Percentiles rank a stretch among this genome's conserved stretches.
These are phyloP conservation scores for Epichloe uncinata DNA, from an alignment of 2,329 filamentous ascomycete species.

Conservation along the genomic window DNA sequence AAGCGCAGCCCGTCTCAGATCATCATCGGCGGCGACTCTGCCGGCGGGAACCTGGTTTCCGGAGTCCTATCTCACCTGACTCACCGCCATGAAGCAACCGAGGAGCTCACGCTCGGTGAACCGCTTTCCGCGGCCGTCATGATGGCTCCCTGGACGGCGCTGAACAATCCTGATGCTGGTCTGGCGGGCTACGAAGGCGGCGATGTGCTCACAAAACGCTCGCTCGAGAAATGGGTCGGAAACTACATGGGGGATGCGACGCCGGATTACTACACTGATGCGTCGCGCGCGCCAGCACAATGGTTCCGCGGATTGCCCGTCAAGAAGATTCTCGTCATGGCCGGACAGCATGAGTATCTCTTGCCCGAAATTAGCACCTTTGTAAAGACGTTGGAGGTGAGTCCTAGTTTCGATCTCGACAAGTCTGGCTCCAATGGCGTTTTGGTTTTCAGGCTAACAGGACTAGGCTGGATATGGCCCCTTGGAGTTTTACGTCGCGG, in stretches of 20 bases:
- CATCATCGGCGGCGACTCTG: constrained; percentile 11
- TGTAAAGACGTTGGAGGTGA: constrained; percentile 9
- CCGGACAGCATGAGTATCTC: constrained; percentile 9
- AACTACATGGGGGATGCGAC: constrained; percentile 6
- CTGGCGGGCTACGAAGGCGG: constrained; percentile 5
- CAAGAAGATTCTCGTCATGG: constrained; percentile 7
- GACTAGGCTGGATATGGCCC: constrained; percentile 5
- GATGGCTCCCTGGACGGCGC: constrained; percentile 9
- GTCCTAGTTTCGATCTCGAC: not conserved
- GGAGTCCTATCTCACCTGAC: constrained; percentile 10
- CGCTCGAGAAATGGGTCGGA: constrained; percentile 3
- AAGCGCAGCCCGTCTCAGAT: constrained; percentile 5
- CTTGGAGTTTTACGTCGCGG: constrained; percentile 9
- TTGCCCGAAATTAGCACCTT: constrained; percentile 8
- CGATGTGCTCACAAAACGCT: constrained; percentile 6
- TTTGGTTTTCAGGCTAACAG: not conserved
- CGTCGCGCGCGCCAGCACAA: constrained; percentile 7
- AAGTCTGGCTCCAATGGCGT: too few relatives aligned
- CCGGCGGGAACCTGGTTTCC: constrained; percentile 9
- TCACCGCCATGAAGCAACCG: constrained; percentile 9
- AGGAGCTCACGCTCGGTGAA: constrained; percentile 4
- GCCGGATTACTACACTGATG: constrained; percentile 10
- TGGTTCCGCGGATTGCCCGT: constrained; percentile 10
- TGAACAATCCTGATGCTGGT: constrained; percentile 1
- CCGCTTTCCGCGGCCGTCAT: constrained; percentile 6